Conservation (phyloP, 257 asterid genomes). For the Nicotiana tomentosiformis region DNA sequence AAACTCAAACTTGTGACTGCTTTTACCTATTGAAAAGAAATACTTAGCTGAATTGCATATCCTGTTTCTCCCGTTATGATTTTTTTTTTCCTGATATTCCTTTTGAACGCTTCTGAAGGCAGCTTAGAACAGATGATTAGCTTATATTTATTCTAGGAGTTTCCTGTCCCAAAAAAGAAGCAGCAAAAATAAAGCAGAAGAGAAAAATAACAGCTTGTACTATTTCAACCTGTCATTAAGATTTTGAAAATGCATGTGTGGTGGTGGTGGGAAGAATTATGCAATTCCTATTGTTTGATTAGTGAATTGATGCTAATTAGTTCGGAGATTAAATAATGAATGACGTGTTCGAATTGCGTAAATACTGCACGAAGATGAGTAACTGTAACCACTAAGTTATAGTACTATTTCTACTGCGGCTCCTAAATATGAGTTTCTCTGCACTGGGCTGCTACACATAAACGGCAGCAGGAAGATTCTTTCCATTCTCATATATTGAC, state of each 20-base stretch:
- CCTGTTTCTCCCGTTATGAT: neutral
- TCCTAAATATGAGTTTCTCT: neutral
- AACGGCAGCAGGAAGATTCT: neutral
- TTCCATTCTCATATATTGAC: neutral
- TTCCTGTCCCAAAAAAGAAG: neutral
- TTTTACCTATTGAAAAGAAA: neutral
- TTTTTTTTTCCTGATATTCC: neutral
- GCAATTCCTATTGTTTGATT: neutral
- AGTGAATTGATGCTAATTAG: neutral
- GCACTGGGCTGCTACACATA: neutral
- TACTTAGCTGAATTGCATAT: neutral
- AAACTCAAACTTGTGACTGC: constrained; percentile 6
- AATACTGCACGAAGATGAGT: neutral
- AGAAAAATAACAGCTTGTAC: neutral
- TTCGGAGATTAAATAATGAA: neutral
- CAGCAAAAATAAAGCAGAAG: neutral
- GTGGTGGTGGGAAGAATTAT: neutral
- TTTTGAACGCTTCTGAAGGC: neutral
- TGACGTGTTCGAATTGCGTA: neutral
- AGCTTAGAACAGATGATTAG: neutral
- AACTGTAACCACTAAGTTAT: neutral
- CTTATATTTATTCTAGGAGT: neutral
- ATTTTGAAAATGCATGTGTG: neutral
- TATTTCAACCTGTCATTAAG: neutral
- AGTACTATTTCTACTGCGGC: neutral